Conservation (phyloP, 495 filamentous ascomycete species). For the Lepraria neglecta region DNA sequence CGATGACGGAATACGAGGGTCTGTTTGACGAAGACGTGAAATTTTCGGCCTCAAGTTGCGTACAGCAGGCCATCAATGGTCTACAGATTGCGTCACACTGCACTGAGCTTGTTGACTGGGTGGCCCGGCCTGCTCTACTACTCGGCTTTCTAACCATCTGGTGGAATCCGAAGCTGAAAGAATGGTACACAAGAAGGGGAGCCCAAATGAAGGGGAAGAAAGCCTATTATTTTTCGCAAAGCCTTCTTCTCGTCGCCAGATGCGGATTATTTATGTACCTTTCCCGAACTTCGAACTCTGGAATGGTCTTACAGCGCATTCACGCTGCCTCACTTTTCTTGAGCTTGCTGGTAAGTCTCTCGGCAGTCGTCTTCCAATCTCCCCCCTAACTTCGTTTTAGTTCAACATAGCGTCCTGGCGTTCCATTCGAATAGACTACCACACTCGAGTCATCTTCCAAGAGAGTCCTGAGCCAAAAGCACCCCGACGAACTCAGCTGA, state of each 20-base stretch:
- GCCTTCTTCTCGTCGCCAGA: conserved; percentile 53
- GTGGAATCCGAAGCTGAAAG: conserved; percentile 70
- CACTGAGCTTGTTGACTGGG: conserved; percentile 34
- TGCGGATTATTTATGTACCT: conserved; percentile 42
- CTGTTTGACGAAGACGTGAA: conserved; percentile 15
- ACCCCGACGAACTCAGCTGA: conserved; percentile 31
- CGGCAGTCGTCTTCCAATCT: conserved; percentile 9
- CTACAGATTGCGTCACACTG: conserved; percentile 30
- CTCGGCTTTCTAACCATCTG: conserved; percentile 54
- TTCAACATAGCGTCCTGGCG: conserved; percentile 40
- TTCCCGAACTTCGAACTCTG: conserved; percentile 40
- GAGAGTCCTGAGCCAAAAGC: conserved; percentile 38
- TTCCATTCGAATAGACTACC: conserved; percentile 48
- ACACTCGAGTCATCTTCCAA: conserved; percentile 53
- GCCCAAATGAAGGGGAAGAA: conserved; percentile 58
- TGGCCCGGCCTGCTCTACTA: conserved; percentile 43
- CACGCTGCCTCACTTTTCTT: conserved; percentile 41
- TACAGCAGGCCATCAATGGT: conserved; percentile 27
- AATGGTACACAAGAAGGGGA: conserved; percentile 56
- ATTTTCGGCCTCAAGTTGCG: conserved; percentile 31
- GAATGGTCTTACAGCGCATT: conserved; percentile 48
- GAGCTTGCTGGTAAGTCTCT: conserved; percentile 49
- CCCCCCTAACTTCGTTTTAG: conserved; percentile 24
- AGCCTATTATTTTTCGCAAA: conserved; percentile 64
- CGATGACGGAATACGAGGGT: conserved; percentile 20